Percentiles rank a stretch among this genome's conserved stretches.
Conservation (phyloP, 2,329 filamentous ascomycete genomes). For the Biscogniauxia sp. region DNA sequence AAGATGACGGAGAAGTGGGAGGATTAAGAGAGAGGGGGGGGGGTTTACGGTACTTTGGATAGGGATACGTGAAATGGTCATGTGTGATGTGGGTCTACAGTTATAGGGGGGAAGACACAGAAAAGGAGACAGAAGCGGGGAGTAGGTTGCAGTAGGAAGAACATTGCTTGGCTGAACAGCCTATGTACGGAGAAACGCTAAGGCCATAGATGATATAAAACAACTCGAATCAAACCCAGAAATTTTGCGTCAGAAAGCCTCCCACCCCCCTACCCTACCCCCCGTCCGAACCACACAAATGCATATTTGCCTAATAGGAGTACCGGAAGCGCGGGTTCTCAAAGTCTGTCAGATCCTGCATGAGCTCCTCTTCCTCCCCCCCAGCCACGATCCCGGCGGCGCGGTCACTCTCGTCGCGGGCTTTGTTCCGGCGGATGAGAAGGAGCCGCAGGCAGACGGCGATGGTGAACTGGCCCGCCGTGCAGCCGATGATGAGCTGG, state of each 20-base stretch:
- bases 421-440: not conserved
- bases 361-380: not conserved
- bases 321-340: not conserved
- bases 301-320: not conserved
- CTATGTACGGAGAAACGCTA: too few relatives aligned
- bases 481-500: not conserved
- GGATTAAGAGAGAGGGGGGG: slow-evolving; percentile 16
- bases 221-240: not conserved
- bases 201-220: too few relatives aligned
- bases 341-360: not conserved
- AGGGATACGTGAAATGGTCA: too few relatives aligned
- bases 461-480: not conserved
- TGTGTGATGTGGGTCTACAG: too few relatives aligned
- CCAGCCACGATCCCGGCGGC: not conserved
- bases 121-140: not conserved
- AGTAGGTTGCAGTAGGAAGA: too few relatives aligned
- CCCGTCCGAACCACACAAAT: too few relatives aligned
- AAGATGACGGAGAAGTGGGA: slow-evolving; percentile 31
- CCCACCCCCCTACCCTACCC: too few relatives aligned
- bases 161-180: too few relatives aligned
- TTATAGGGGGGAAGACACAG: too few relatives aligned
- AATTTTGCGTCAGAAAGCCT: not conserved
- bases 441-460: not conserved
- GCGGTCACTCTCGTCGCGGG: not conserved
- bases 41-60: too few relatives aligned